phyloP scores from a whole-genome alignment of 345 rosid species.

The Boechera retrofracta region DNA sequence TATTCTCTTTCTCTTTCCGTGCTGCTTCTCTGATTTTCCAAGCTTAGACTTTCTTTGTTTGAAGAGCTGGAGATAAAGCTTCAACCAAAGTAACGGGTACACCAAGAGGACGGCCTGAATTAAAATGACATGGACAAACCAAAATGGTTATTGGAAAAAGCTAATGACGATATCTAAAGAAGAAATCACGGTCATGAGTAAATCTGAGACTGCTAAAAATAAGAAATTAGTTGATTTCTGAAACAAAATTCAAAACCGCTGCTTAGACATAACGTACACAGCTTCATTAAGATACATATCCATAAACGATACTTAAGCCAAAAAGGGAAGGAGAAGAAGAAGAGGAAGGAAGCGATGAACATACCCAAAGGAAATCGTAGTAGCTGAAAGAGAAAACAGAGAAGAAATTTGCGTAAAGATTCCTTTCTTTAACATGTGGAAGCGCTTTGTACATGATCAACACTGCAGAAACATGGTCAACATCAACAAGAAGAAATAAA shows the following conservation, averaged over 20 bases:
- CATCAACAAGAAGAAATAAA: slow-evolving; percentile 17
- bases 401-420: slow-evolving; percentile 60
- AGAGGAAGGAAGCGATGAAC: slow-evolving; percentile 30
- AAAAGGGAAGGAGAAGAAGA: slow-evolving; percentile 3
- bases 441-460: slow-evolving; percentile 80
- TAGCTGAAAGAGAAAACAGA: slow-evolving; percentile 65
- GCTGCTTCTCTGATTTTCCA: slow-evolving; percentile 47
- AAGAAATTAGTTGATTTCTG: background rate
- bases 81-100: slow-evolving; percentile 82
- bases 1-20: slow-evolving; percentile 55
- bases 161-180: background rate
- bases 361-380: slow-evolving; percentile 62
- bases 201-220: background rate
- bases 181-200: background rate
- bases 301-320: background rate
- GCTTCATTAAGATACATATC: background rate
- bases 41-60: slow-evolving; percentile 75
- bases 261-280: background rate
- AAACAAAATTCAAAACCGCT: background rate
- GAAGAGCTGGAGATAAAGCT: slow-evolving; percentile 72
- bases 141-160: slow-evolving; percentile 1
- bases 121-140: slow-evolving; percentile 16
- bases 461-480: slow-evolving; percentile 54
- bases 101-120: slow-evolving; percentile 61
- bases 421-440: slow-evolving; percentile 64